phyloP scores from a whole-genome alignment of 345 rosid species.

The Populus deltoides region DNA sequence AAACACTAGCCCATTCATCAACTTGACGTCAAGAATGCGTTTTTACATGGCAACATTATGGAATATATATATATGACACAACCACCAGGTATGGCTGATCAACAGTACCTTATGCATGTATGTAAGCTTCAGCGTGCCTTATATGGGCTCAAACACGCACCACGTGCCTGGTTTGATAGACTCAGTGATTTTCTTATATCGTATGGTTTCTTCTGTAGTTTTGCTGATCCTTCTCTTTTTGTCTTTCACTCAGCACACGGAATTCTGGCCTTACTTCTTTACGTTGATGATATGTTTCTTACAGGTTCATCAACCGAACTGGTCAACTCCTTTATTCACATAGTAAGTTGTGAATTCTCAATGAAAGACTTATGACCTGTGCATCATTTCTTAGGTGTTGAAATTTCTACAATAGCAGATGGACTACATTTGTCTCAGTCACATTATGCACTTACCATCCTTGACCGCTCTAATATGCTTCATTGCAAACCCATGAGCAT shows the following conservation, averaged over 20 bases:
- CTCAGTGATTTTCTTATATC: too few species aligned
- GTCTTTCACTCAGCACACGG: fast-evolving
- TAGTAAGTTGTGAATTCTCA: too few species aligned
- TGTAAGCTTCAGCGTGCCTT: background rate
- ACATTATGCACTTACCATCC: background rate
- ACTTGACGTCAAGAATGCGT: background rate
- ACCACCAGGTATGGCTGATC: background rate
- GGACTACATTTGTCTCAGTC: too few species aligned
- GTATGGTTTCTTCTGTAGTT: too few species aligned
- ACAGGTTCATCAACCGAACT: fast-evolving
- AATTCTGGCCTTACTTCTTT: too few species aligned
- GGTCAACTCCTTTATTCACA: too few species aligned
- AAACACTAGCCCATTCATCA: background rate
- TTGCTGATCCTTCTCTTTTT: too few species aligned
- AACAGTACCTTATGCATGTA: fast-evolving
- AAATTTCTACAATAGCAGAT: too few species aligned
- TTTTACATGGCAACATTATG: too few species aligned
- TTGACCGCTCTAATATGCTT: background rate
- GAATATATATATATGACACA: background rate
- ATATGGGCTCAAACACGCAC: background rate
- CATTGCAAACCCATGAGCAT: background rate
- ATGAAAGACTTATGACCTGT: too few species aligned
- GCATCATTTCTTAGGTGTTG: too few species aligned
- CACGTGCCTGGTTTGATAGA: background rate
- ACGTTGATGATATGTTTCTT: too few species aligned